phyloP scores from a whole-genome alignment of 352 stramenopile species.

The Globisporangium spinosum region DNA sequence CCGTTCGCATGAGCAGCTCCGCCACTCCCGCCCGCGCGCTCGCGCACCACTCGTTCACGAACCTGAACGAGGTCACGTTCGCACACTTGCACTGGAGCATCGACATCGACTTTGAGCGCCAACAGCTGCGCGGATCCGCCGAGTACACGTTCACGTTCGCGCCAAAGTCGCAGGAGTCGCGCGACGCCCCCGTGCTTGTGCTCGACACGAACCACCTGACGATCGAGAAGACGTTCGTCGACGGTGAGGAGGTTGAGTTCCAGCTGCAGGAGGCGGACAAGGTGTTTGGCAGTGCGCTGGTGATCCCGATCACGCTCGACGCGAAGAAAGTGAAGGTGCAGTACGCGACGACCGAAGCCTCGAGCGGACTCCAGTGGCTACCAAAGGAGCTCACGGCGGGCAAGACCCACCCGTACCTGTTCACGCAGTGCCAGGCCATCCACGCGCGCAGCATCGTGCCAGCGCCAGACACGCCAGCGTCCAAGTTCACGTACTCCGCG shows the following conservation, averaged over 20 bases:
- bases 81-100: constrained; percentile 87
- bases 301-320: constrained; percentile 38
- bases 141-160: constrained; percentile 76
- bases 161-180: constrained; percentile 13
- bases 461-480: constrained; percentile 92
- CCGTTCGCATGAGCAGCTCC: neutral
- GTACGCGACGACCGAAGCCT: constrained; percentile 23
- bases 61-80: constrained; percentile 77
- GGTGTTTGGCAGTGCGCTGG: constrained; percentile 68
- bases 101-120: constrained; percentile 78
- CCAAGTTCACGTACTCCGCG: constrained; percentile 95
- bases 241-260: constrained; percentile 36
- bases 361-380: constrained; percentile 89
- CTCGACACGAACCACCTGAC: constrained; percentile 87
- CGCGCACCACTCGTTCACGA: constrained; percentile 78
- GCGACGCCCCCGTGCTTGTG: constrained; percentile 33
- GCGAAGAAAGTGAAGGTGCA: constrained; percentile 46
- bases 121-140: constrained; percentile 70
- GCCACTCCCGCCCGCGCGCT: constrained; percentile 16
- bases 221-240: constrained; percentile 55
- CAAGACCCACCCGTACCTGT: constrained; percentile 93
- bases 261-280: constrained; percentile 32
- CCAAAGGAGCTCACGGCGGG: constrained; percentile 91
- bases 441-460: constrained; percentile 93
- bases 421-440: constrained; percentile 94